A percentile compares a stretch with the other conserved stretches of the same genome.
Conservation (phyloP, 345 rosid species). For the Diplotaxis tenuifolia region DNA sequence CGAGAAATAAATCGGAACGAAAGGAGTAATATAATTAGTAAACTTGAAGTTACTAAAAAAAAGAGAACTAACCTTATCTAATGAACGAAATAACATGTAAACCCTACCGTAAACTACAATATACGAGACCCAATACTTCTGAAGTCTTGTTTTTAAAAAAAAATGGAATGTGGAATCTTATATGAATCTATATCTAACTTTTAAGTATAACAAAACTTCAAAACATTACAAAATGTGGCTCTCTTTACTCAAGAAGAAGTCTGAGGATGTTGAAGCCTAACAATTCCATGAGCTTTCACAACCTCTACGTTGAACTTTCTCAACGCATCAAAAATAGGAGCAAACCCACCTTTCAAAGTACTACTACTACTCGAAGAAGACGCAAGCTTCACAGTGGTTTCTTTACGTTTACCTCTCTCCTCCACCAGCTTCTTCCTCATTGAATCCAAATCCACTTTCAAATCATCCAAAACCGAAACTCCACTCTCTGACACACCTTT, state of each 20-base stretch:
- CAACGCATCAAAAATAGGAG: conserved; percentile 79
- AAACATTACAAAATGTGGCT: conserved; percentile 12
- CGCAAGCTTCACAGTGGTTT: conserved; percentile 56
- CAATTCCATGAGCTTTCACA: conserved; percentile 70
- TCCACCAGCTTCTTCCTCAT: conserved; percentile 74
- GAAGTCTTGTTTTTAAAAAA: not conserved
- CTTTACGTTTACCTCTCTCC: conserved; percentile 68
- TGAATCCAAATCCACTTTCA: conserved; percentile 83
- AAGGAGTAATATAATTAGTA: no score
- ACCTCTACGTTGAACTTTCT: conserved; percentile 65
- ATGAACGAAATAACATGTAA: not conserved
- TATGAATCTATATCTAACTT: not conserved
- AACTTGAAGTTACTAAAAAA: no score
- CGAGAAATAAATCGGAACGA: no score
- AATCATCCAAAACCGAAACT: conserved; percentile 71
- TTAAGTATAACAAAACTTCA: conserved; percentile 20
- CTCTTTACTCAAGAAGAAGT: conserved; percentile 19
- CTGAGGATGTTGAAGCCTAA: conserved; percentile 49
- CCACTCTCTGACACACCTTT: conserved; percentile 59
- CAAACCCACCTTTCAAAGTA: conserved; percentile 72
- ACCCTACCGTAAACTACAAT: not conserved
- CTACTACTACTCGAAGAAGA: conserved; percentile 51
- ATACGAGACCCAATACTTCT: not conserved
- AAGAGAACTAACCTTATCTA: not conserved
- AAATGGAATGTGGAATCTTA: not conserved